Conservation (phyloP, 768 basidiomycete species). For the Exsudoporus frostii region DNA sequence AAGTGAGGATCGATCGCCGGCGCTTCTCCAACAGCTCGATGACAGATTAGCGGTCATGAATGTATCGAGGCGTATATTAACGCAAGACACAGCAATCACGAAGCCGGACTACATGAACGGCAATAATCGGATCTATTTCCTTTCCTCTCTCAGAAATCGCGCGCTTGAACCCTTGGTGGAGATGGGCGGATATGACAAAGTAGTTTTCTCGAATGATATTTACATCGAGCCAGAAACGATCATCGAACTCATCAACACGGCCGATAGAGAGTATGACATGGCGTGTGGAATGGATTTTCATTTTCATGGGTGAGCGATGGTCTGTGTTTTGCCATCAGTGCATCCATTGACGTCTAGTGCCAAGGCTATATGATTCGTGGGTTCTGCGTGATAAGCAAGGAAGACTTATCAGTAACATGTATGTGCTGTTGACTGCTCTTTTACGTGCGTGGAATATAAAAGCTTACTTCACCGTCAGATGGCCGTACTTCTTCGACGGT, state of each 20-base stretch:
- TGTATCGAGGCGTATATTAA: constrained; percentile 15
- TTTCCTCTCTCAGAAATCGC: constrained; percentile 35
- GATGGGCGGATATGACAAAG: constrained; percentile 35
- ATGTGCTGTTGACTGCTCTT: background rate
- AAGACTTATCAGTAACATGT: constrained; percentile 15
- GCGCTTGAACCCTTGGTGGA: constrained; percentile 40
- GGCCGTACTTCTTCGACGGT: constrained; percentile 44
- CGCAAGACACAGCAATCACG: constrained; percentile 1
- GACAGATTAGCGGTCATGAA: constrained; percentile 7
- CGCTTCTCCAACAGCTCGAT: constrained; percentile 10
- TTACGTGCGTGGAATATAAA: background rate
- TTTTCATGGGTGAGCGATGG: constrained; percentile 30
- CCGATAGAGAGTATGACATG: constrained; percentile 40
- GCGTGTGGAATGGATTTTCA: constrained; percentile 42
- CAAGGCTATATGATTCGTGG: constrained; percentile 24
- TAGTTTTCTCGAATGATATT: constrained; percentile 44
- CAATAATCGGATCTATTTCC: constrained; percentile 2
- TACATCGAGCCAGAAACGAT: constrained; percentile 39
- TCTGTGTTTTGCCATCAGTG: background rate
- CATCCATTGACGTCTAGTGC: background rate
- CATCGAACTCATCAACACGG: constrained; percentile 38
- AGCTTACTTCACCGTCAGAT: background rate
- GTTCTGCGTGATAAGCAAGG: constrained; percentile 21
- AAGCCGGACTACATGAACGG: constrained; percentile 1
- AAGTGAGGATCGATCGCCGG: constrained; percentile 17